These are phyloP conservation scores for Cyclocybe aegerita DNA, from an alignment of 768 basidiomycete species.

Conservation along the genomic window DNA sequence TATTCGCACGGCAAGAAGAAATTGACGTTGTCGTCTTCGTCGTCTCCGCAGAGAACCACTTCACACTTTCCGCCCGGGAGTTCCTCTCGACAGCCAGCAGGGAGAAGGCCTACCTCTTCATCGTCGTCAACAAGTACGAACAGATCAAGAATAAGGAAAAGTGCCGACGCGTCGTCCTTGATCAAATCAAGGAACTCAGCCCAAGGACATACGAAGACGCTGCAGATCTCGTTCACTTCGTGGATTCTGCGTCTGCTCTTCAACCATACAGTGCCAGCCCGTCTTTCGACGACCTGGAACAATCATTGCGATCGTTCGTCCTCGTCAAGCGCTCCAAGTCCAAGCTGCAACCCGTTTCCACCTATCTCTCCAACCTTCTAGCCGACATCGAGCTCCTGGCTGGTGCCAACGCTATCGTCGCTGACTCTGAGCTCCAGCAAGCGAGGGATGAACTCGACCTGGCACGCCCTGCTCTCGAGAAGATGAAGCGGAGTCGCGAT, in stretches of 20 bases:
- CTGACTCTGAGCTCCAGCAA: conserved; percentile 69
- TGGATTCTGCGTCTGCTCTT: conserved; percentile 82
- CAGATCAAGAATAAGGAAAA: conserved; percentile 94
- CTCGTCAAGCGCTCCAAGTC: conserved; percentile 95
- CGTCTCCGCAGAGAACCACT: conserved; percentile 97
- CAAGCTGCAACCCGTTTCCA: conserved; percentile 91
- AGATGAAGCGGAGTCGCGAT: conserved; percentile 76
- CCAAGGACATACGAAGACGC: conserved; percentile 92
- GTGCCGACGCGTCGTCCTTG: conserved; percentile 83
- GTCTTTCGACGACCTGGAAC: conserved; percentile 87
- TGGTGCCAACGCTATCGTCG: conserved; percentile 83
- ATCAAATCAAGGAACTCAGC: conserved; percentile 91
- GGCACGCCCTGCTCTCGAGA: conserved; percentile 81
- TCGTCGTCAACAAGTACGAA: conserved; percentile 98
- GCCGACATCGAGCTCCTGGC: conserved; percentile 88
- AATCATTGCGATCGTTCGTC: conserved; percentile 89
- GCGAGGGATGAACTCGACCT: conserved; percentile 70
- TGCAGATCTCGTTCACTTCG: conserved; percentile 95
- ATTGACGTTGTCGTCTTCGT: conserved; percentile 99
- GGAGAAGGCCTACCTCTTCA: conserved; percentile 97
- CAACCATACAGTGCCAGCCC: conserved; percentile 64
- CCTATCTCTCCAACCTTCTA: conserved; percentile 89
- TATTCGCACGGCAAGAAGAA: conserved; percentile 95
- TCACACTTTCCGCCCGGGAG: conserved; percentile 93
- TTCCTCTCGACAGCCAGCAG: conserved; percentile 91